Evolutionary conservation across 352 stramenopile genomes (phyloP).

Genomic region (Pythium angustatum): DNA sequence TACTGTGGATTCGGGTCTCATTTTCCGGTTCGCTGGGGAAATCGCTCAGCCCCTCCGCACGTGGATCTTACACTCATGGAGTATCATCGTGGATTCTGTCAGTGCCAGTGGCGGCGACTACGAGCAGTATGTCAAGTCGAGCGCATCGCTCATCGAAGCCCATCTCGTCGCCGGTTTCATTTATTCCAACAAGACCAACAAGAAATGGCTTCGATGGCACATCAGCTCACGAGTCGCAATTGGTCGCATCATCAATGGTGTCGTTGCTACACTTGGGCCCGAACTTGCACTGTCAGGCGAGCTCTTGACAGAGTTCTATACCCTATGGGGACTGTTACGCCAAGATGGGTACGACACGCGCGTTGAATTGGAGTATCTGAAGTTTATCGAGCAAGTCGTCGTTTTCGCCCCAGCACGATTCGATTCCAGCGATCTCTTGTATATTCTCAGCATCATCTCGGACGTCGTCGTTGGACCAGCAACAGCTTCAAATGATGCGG

Average conservation of each 20-base stretch:
- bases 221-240: conserved; percentile 33
- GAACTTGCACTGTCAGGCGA: conserved; percentile 26
- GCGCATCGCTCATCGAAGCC: conserved; percentile 66
- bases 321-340: conserved; percentile 69
- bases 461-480: conserved; percentile 31
- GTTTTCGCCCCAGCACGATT: conserved; percentile 75
- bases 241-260: conserved; percentile 41
- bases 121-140: conserved; percentile 81
- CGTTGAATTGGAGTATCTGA: conserved; percentile 77
- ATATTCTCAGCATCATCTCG: conserved; percentile 63
- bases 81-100: conserved; percentile 80
- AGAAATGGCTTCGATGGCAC: conserved; percentile 30
- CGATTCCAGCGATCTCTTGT: conserved; percentile 49
- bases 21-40: conserved; percentile 70
- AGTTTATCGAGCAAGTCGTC: conserved; percentile 82
- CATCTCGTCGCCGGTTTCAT: conserved; percentile 76
- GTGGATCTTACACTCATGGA: conserved; percentile 85
- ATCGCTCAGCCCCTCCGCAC: conserved; percentile 75
- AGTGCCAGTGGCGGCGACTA: conserved; percentile 75
- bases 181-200: conserved; percentile 58
- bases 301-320: conserved; percentile 54
- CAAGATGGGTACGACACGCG: conserved; percentile 60
- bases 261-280: conserved; percentile 38
- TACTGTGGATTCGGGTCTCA: conserved; percentile 71
- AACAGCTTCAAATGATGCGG: neutral